Percentiles rank a stretch among this genome's conserved stretches.
Conservation (phyloP, 352 stramenopile species). For the Phytophthora pistaciae region DNA sequence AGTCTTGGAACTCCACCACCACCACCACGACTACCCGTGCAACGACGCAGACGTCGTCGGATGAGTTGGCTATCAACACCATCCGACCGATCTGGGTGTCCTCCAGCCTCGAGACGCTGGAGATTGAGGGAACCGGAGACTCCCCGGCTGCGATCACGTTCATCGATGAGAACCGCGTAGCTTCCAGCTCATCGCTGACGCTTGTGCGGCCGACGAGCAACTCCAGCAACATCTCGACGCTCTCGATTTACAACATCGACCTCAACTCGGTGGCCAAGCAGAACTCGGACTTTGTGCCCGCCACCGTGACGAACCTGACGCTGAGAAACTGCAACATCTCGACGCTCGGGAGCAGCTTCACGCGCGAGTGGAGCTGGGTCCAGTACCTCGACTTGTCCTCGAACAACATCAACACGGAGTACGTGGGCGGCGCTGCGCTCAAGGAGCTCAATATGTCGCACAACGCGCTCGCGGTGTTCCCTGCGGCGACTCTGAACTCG, state of each 20-base stretch:
- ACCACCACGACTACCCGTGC: slow-evolving; percentile 18
- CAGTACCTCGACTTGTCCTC: slow-evolving; percentile 48
- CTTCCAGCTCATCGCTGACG: slow-evolving; percentile 23
- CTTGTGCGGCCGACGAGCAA: slow-evolving; percentile 36
- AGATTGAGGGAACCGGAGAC: slow-evolving; percentile 26
- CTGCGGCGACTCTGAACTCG: slow-evolving; percentile 31
- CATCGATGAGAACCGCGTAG: slow-evolving; percentile 35
- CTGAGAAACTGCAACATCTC: slow-evolving; percentile 63
- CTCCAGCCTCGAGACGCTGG: slow-evolving; percentile 36
- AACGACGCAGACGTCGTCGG: slow-evolving; percentile 31
- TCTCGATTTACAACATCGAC: slow-evolving; percentile 46
- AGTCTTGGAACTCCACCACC: slow-evolving; percentile 25
- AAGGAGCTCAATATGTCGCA: slow-evolving; percentile 47
- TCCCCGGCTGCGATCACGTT: slow-evolving; percentile 33
- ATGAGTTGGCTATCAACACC: slow-evolving; percentile 32
- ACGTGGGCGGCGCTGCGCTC: slow-evolving; percentile 29
- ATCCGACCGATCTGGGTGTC: slow-evolving; percentile 46
- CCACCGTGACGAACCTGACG: slow-evolving; percentile 44
- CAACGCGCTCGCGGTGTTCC: slow-evolving; percentile 47
- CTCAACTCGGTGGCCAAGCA: slow-evolving; percentile 31
- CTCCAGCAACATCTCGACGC: slow-evolving; percentile 36
- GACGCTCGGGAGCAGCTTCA: slow-evolving; percentile 39
- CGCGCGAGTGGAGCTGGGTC: slow-evolving; percentile 33
- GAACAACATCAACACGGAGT: slow-evolving; percentile 44
- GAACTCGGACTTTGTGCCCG: slow-evolving; percentile 42